phyloP scores from a whole-genome alignment of 306 rosid genomes.

The Inga laurina region DNA sequence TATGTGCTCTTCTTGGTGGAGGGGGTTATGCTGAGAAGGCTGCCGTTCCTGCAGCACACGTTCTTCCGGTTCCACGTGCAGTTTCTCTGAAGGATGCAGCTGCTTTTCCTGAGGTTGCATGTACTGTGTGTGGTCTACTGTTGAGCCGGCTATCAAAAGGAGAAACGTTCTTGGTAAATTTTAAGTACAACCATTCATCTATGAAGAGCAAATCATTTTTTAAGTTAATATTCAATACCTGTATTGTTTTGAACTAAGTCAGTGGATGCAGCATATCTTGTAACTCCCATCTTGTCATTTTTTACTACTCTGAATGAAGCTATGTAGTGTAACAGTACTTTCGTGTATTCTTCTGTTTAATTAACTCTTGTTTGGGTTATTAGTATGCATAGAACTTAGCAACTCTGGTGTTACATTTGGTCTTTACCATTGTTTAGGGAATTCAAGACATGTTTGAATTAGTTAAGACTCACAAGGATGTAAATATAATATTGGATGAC shows the following conservation, averaged over 20 bases:
- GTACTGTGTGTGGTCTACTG: conserved; percentile 95
- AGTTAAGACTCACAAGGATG: neutral
- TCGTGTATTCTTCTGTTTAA: no score
- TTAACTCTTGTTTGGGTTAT: neutral
- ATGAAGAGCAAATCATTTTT: neutral
- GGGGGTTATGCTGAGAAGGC: conserved; percentile 70
- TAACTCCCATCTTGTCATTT: neutral
- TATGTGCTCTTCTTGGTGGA: conserved; percentile 67
- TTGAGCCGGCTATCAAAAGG: conserved; percentile 69
- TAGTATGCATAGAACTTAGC: neutral
- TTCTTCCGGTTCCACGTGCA: conserved; percentile 70
- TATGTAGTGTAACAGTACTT: neutral
- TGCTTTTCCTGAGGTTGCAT: conserved; percentile 82
- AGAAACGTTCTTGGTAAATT: conserved; percentile 76
- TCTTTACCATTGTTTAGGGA: neutral
- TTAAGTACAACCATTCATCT: neutral
- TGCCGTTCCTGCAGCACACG: conserved; percentile 74
- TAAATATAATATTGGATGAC: neutral
- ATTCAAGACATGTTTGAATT: neutral
- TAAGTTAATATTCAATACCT: neutral
- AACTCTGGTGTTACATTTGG: neutral
- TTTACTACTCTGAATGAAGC: neutral
- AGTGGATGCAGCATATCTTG: conserved; percentile 1
- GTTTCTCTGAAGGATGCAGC: conserved; percentile 80
- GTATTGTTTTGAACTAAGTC: neutral